These are phyloP conservation scores for Colletotrichum siamense DNA, from an alignment of 2,329 filamentous ascomycete species.

Conservation along the genomic window DNA sequence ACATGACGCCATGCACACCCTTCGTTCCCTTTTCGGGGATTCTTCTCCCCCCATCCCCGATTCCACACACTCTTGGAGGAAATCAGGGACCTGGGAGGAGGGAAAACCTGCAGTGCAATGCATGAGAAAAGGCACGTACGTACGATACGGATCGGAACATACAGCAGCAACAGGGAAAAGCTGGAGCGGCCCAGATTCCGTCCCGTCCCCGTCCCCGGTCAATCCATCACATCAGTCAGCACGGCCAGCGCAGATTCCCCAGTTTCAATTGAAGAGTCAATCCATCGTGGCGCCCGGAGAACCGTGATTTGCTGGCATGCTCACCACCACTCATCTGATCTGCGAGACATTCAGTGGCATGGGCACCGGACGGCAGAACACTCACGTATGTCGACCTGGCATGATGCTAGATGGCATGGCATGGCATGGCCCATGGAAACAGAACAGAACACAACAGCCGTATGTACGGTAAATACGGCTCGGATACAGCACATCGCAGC, in stretches of 20 bases:
- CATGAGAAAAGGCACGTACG: background rate
- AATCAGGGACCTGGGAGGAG: background rate
- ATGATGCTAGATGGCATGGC: background rate
- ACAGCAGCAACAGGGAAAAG: background rate
- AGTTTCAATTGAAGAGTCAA: background rate
- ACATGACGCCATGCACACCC: constrained; percentile 20
- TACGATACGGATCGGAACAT: background rate
- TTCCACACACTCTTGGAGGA: background rate
- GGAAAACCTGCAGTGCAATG: background rate
- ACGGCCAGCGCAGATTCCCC: background rate
- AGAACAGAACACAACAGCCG: background rate
- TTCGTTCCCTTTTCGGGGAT: background rate
- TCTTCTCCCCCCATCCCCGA: background rate
- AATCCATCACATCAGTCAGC: background rate
- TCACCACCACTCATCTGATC: background rate
- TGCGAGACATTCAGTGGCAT: constrained; percentile 3
- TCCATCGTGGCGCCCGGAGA: constrained; percentile 2
- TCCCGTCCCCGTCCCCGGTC: background rate
- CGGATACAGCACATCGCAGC: background rate
- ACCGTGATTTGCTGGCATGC: constrained; percentile 6
- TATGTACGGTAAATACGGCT: background rate
- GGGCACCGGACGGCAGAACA: background rate
- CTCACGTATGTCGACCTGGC: background rate
- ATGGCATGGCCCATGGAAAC: background rate
- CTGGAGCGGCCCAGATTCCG: background rate